Evolutionary conservation across 1,284 basidiomycete genomes (phyloP), one percentile per base, ranked within the genome.

Genomic region (Mrakiaceae sp.): DNA sequence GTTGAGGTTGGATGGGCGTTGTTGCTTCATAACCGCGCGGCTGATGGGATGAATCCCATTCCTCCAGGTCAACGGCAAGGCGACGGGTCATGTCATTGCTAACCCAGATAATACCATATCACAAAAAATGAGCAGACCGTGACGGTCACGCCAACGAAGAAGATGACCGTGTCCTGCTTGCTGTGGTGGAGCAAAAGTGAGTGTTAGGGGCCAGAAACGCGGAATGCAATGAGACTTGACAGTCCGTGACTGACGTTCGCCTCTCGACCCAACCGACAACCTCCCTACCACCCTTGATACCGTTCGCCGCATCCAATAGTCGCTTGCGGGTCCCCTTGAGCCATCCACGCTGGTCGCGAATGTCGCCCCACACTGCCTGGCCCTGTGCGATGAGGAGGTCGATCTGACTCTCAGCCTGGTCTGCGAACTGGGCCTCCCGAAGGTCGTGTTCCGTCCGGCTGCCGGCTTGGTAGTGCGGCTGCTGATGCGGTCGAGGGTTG

Each of bases 181-280:
- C 64, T 65, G 53, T 11, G 40, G 14, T n/a, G 7, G 27, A 27
- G 44, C 27, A 46, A n/a, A n/a, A 48, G 44, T 47, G 58, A 8
- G 43, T 16, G 46, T 7, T 47, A n/a, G 43, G 12, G 43, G 14
- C 6, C n/a, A 16, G 27, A 49, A 27, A n/a, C 27, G n/a, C 43
- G 27, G n/a, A 11, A 53, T 5, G 14, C 16, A 9, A 39, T 14
- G 27, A 16, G 42, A 6, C 10, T 10, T 11, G 39, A 44, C 12
- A 11, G 2, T 4, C 27, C 7, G 6, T 1, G 2, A 76, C 79
- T 71, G 72, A 90, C 86, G 90, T 94, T 74, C 93, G 80, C 70
- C 86, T 82, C 74, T 97, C 94, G 69, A 97, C 92, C 89, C 92
- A 97, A 2, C 88, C 85, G 74, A 97, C 96, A 40, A 94, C 92